Base-by-base conservation (phyloP, 441 rosid species). In the Bruguiera hainesii region DNA sequence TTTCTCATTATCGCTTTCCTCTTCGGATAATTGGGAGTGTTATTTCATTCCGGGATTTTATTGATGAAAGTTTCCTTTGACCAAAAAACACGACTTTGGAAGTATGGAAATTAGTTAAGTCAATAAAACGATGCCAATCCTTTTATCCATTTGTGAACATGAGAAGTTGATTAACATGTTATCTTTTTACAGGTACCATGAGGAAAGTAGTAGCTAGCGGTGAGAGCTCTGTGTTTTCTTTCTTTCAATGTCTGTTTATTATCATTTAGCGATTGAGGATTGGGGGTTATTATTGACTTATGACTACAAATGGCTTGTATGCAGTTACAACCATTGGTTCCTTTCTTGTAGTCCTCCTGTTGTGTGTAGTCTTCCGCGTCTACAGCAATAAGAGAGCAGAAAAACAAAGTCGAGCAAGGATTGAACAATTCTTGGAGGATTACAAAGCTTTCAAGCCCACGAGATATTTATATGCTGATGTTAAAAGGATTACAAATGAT, bases 361-460 rank as follows among this genome's bases (percentile, higher is more conserved):
- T 49, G 5, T 3, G 23, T 23, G 60, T 6, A 0, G 4, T 66
- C 16, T 63, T n/a, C 59, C 46, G 49, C 3, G 6, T 39, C 8
- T 56, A 71, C 30, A 75, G 29, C 29, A 21, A 20, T 5, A 61
- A 75, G n/a, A 70, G 39, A 64, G 31, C 16, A 9, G 74, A 66
- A 5, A 69, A 70, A 49, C 72, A 73, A 67, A 39, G 62, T 20
- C 65, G 56, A 11, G 57, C 29, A 16, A 71, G 63, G 46, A 50
- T 78, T 21, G 69, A 71, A 28, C 64, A 37, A 25, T 78, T 73
- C 56, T 63, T 73, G 53, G 78, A 74, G 23, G 81, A 73, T 31
- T 73, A 77, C 64, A 70, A 46, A 49, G 76, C 75, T 58, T 39
- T 67, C n/a, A 73, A 74, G 67, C 75, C 81, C 18, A 28, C 78